A percentile compares a stretch with the other conserved stretches of the same genome.
These are phyloP conservation scores for Hymenoscyphus linearis DNA, from an alignment of 2,329 filamentous ascomycete species.

Conservation along the genomic window DNA sequence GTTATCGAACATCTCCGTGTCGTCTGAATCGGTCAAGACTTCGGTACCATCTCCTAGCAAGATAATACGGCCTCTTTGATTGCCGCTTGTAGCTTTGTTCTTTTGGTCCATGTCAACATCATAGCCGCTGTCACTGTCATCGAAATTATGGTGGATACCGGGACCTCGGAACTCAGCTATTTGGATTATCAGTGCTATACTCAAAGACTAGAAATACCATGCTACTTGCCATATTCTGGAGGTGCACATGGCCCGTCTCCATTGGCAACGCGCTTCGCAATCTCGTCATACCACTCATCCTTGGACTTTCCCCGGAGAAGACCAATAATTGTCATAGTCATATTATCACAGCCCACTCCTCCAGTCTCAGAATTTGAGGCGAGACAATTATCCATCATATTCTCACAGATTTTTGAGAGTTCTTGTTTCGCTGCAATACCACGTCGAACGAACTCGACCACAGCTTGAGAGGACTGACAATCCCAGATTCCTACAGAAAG, in stretches of 20 bases:
- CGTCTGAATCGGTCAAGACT: slow-evolving; percentile 80
- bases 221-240: slow-evolving; percentile 85
- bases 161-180: slow-evolving; percentile 81
- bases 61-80: slow-evolving; percentile 78
- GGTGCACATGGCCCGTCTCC: slow-evolving; percentile 97
- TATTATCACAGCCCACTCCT: slow-evolving; percentile 97
- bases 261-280: slow-evolving; percentile 88
- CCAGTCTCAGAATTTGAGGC: slow-evolving; percentile 97
- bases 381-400: slow-evolving; percentile 99
- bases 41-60: slow-evolving; percentile 93
- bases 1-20: slow-evolving; percentile 91
- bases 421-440: slow-evolving; percentile 96
- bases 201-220: slow-evolving; percentile 10
- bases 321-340: slow-evolving; percentile 93
- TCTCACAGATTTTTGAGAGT: slow-evolving; percentile 92
- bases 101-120: slow-evolving; percentile 67
- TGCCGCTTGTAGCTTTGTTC: slow-evolving; percentile 60
- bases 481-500: slow-evolving; percentile 84
- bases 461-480: slow-evolving; percentile 96
- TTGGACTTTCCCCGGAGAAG: slow-evolving; percentile 87
- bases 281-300: slow-evolving; percentile 97
- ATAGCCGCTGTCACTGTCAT: slow-evolving; percentile 73
- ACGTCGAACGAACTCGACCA: slow-evolving; percentile 92
- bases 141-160: slow-evolving; percentile 75
- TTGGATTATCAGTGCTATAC: slow-evolving; percentile 26